phyloP scores from a whole-genome alignment of 2,329 filamentous ascomycete species.

The Botrytis paeoniae region DNA sequence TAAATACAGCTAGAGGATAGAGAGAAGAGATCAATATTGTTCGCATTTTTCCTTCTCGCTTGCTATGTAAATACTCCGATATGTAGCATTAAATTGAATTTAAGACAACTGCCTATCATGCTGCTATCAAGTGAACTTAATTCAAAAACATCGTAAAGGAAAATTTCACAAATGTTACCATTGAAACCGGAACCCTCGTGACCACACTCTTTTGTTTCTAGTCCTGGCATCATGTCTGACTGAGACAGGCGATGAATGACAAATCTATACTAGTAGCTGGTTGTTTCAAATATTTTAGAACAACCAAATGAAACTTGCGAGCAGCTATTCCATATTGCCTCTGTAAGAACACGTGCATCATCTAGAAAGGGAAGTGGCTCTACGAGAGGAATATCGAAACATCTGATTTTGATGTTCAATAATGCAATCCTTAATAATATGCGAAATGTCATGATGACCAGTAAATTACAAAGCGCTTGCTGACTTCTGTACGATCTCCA shows the following conservation, averaged over 20 bases:
- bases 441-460: background rate
- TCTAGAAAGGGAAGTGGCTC: background rate
- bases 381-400: background rate
- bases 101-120: background rate
- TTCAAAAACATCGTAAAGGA: background rate
- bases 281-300: background rate
- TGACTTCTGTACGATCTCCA: background rate
- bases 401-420: constrained; percentile 7
- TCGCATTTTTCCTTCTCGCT: background rate
- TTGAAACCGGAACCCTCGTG: background rate
- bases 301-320: background rate
- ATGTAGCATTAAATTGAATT: background rate
- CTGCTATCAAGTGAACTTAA: background rate
- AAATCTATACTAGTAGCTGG: background rate
- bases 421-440: constrained; percentile 1
- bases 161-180: background rate
- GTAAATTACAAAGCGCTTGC: constrained; percentile 2
- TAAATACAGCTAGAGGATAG: background rate
- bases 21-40: background rate
- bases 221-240: background rate
- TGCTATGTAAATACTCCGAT: background rate
- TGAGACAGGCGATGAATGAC: constrained; percentile 5
- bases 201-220: background rate
- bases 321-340: background rate
- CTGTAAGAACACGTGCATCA: background rate